Base-by-base conservation (phyloP, 768 basidiomycete species). In the Strobilomyces echinocephalus region DNA sequence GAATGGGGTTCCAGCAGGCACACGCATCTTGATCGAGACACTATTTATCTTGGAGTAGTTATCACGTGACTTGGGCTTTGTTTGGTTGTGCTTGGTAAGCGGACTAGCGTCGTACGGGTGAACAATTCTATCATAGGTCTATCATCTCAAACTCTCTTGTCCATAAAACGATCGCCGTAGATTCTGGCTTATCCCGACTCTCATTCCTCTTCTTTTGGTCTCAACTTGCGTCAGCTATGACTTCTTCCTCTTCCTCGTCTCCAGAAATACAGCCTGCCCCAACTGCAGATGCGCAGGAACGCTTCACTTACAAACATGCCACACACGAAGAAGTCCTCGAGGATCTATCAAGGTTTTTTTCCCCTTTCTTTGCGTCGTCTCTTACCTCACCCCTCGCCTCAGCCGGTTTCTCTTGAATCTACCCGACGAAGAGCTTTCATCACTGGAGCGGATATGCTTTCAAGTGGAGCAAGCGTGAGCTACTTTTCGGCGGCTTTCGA, bases 401-500 rank as follows among this genome's bases (percentile, higher is more conserved):
- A 95, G 92, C 69, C 91, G 97, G 47, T 98, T 98, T 69, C 91
- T 99, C 61, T 79, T 98, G 60, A 98, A 98, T 71, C 83, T 99
- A 55, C 95, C 97, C 20, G 86, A 89, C 58, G 88, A 90, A 67
- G 97, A 99, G 73, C 82, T 95, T 52, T 81, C 83, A 46, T 92
- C 89, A 15, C 77, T 95, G 50, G 95, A 97, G 66, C 84, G 97
- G 55, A 84, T 98, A 62, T 97, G 92, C 74, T 99, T 98, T 74
- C 95, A 98, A 73, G 91, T 98, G 56, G 97, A 99, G 72, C 95
- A 98, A 79, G 97, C 95, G 92, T 98, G 68, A 64, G 93, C 78
- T 34, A 38, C 31, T 44, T 54, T 31, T 46, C 54, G 52, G 34
- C 46, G 42, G 50, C 58, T 36, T 46, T 45, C 56, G 12, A 5